A percentile compares a stretch with the other conserved stretches of the same genome.
These are phyloP conservation scores for Debaryomyces robertsiae DNA, from an alignment of 1,139 yeast genomes.

Conservation along the genomic window DNA sequence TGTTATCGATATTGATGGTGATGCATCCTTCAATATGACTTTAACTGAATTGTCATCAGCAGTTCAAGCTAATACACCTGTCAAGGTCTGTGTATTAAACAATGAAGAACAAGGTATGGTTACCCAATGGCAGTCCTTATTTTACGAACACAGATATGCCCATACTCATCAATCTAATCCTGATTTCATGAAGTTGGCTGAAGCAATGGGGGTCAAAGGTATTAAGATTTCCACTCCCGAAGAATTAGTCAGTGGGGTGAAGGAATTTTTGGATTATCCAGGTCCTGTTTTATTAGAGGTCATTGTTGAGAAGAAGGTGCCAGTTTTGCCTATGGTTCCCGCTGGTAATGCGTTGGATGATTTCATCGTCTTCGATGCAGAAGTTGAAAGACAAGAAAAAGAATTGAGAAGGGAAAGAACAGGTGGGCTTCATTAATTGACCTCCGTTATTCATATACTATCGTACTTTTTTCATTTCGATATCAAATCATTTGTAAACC, in stretches of 20 bases:
- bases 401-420: slow-evolving; percentile 64
- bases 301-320: slow-evolving; percentile 90
- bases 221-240: slow-evolving; percentile 70
- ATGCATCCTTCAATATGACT: slow-evolving; percentile 97
- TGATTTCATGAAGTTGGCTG: slow-evolving; percentile 88
- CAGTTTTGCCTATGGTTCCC: slow-evolving; percentile 98
- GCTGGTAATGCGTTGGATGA: slow-evolving; percentile 94
- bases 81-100: slow-evolving; percentile 84
- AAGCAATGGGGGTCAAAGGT: slow-evolving; percentile 90
- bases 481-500: neutral
- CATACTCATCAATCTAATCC: slow-evolving; percentile 97
- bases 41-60: slow-evolving; percentile 91
- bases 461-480: neutral
- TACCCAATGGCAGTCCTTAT: slow-evolving; percentile 97
- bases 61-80: slow-evolving; percentile 89
- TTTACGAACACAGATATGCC: slow-evolving; percentile 93
- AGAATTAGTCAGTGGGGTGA: slow-evolving; percentile 59
- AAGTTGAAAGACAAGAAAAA: slow-evolving; percentile 72
- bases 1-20: slow-evolving; percentile 97
- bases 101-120: slow-evolving; percentile 99
- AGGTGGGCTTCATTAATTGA: slow-evolving; percentile 49
- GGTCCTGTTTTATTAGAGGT: slow-evolving; percentile 94
- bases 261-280: slow-evolving; percentile 69
- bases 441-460: too few species aligned
- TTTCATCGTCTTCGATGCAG: slow-evolving; percentile 82